Percentiles rank a stretch among this genome's conserved stretches.
Evolutionary conservation across 257 asterid genomes (phyloP).

Genomic region (Solanum ossicruentum): DNA sequence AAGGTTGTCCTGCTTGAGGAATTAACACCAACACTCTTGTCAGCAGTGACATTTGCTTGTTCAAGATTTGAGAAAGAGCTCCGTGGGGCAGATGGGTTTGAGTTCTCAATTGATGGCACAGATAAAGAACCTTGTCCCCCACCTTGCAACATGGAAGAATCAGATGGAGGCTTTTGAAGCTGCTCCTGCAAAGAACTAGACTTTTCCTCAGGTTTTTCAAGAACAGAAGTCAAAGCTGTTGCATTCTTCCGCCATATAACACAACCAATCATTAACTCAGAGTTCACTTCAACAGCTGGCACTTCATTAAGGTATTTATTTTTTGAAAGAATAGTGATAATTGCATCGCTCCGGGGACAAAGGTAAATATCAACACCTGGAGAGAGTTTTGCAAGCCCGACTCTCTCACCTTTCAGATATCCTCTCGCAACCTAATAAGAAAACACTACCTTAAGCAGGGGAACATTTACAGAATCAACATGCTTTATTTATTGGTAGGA

Average conservation of each 20-base stretch:
- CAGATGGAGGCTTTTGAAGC: not conserved
- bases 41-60: not conserved
- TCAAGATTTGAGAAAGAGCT: not conserved
- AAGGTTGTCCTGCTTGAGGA: not conserved
- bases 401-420: slow-evolving; percentile 4
- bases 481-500: not conserved
- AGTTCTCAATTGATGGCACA: not conserved
- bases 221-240: not conserved
- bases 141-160: not conserved
- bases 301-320: slow-evolving; percentile 6
- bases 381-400: slow-evolving; percentile 12
- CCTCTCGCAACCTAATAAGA: slow-evolving; percentile 8
- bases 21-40: not conserved
- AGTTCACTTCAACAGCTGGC: slow-evolving; percentile 4
- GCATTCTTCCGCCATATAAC: slow-evolving; percentile 17
- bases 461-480: not conserved
- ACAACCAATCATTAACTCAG: slow-evolving; percentile 16
- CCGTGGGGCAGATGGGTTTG: not conserved
- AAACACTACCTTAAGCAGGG: not conserved
- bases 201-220: not conserved
- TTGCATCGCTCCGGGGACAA: slow-evolving; percentile 12
- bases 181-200: not conserved
- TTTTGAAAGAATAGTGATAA: slow-evolving; percentile 15
- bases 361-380: slow-evolving; percentile 6
- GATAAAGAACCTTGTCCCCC: not conserved